Evolutionary conservation across 1,284 basidiomycete genomes (phyloP), one percentile per base, ranked within the genome.

Genomic region (Entoloma clypeatum): DNA sequence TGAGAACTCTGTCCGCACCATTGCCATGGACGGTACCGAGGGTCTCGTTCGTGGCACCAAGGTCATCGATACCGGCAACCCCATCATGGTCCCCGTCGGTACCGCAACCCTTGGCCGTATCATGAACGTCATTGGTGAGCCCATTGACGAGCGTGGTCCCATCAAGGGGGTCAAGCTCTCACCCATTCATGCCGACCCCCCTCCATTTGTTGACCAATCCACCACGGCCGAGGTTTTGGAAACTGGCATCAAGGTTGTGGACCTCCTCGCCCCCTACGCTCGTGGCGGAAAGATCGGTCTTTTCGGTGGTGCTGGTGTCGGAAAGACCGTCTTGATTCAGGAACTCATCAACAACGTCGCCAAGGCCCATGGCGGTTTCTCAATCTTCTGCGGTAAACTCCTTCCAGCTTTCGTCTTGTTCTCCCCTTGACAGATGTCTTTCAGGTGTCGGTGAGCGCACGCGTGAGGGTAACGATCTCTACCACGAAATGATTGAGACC

Each of bases 211-310:
- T 54, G 95, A 98, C 61, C 95, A 99, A 72, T 97, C 95, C 33
- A 98, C 95, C 48, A 90, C 90, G 39, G 93, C 95, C 54, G 95
- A 99, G 70, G 91, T 99, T 44, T 79, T 99, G 60, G 95, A 98
- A 76, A 99, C 95, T 48, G 95, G 95, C 78, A 98, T 99, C 81
- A 98, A 99, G 79, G 95, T 99, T 65, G 95, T 99, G 69, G 95
- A 99, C 71, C 84, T 99, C 55, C 87, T 99, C 57, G 95, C 95
- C 50, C 95, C 95, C 48, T 99, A 99, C 69, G 95, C 94, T 59
- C 94, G 95, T 88, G 95, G 95, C 79, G 95, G 95, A 73, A 99
- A 99, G 77, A 98, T 99, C 70, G 95, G 95, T 84, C 90, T 99
- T 60, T 96, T 99, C 74, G 95, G 95, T 65, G 95, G 95, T 89